Evolutionary conservation across 352 stramenopile genomes (phyloP).

Genomic region (Phytophthora palmivora): DNA sequence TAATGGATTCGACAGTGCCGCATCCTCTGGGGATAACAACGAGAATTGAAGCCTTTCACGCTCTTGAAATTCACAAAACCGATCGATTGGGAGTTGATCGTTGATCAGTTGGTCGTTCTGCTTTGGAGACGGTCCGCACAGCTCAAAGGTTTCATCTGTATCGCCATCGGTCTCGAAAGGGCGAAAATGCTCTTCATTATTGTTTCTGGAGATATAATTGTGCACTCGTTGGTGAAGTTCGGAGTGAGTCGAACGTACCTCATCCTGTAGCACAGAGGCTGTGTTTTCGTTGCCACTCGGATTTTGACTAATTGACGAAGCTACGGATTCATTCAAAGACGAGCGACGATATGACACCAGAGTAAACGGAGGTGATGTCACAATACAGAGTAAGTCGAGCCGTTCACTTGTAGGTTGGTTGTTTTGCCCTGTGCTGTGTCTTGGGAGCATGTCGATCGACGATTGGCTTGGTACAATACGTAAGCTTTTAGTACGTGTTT

Average conservation of each 20-base stretch:
- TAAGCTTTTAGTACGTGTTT: slow-evolving; percentile 57
- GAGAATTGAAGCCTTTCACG: slow-evolving; percentile 5
- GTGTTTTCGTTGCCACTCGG: too few relatives aligned
- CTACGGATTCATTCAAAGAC: background rate
- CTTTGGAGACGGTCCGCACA: too few relatives aligned
- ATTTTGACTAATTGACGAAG: too few relatives aligned
- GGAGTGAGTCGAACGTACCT: too few relatives aligned
- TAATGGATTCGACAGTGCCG: slow-evolving; percentile 1
- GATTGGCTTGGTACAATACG: slow-evolving; percentile 30
- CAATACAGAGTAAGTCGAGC: slow-evolving; percentile 30
- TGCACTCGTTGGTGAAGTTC: too few relatives aligned
- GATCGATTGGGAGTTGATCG: background rate
- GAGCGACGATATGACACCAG: slow-evolving; percentile 40
- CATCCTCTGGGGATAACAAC: slow-evolving; percentile 7
- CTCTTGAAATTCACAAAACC: background rate
- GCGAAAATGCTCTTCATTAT: too few relatives aligned
- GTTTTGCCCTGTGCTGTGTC: background rate
- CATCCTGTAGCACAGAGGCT: too few relatives aligned
- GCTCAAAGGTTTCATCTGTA: too few relatives aligned
- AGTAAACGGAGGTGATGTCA: slow-evolving; percentile 39
- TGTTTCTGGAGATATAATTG: too few relatives aligned
- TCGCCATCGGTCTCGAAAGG: too few relatives aligned
- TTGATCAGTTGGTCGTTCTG: too few relatives aligned
- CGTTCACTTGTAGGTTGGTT: background rate
- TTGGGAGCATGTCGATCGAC: too few relatives aligned